Evolutionary conservation across 2,329 filamentous ascomycete species (phyloP).

Genomic region (Cladorrhinum sp.): DNA sequence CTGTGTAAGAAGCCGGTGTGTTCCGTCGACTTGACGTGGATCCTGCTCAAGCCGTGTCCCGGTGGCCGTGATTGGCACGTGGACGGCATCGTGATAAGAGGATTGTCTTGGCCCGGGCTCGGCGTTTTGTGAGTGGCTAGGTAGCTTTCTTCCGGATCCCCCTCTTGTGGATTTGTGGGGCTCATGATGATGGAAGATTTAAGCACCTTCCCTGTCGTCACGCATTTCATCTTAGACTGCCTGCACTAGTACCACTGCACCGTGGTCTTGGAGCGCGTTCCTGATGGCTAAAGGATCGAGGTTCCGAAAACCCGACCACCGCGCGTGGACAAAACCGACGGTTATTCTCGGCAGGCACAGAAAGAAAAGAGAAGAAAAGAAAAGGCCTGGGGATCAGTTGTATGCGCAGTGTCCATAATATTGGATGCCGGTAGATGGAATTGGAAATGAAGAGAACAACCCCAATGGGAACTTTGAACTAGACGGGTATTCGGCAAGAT

Average conservation of each 20-base stretch:
- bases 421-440: not conserved
- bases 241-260: not conserved
- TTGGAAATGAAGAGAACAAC: not conserved
- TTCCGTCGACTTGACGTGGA: not conserved
- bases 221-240: not conserved
- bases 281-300: not conserved
- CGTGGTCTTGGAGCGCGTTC: not conserved
- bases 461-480: not conserved
- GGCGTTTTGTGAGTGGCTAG: constrained; percentile 4
- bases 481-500: not conserved
- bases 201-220: not conserved
- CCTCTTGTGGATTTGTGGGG: not conserved
- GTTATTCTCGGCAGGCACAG: constrained; percentile 7
- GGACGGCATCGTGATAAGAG: constrained; percentile 1
- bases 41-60: not conserved
- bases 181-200: not conserved
- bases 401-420: too few relatives aligned
- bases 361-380: not conserved
- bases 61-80: not conserved
- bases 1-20: not conserved
- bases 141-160: not conserved
- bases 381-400: not conserved
- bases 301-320: not conserved
- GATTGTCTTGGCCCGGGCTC: constrained; percentile 3
- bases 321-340: not conserved